These are phyloP conservation scores for Suillus plorans DNA, from an alignment of 768 basidiomycete species.

Conservation along the genomic window DNA sequence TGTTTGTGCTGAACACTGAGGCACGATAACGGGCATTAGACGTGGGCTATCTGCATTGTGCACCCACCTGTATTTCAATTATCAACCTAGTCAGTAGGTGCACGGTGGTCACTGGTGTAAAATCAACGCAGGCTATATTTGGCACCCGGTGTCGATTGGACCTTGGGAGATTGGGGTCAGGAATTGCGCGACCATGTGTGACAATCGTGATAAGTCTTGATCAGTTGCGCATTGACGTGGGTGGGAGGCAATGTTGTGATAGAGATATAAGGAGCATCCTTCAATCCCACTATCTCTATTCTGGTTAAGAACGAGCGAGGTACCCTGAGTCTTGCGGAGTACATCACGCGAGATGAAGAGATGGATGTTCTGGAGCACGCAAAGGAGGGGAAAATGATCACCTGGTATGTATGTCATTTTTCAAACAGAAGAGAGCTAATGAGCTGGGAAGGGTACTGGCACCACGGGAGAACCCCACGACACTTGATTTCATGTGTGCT, in stretches of 20 bases:
- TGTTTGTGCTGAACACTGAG: neutral
- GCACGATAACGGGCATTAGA: neutral
- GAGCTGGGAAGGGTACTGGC: slow-evolving; percentile 51
- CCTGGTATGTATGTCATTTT: slow-evolving; percentile 40
- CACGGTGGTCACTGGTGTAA: neutral
- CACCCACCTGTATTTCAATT: neutral
- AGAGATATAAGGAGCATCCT: neutral
- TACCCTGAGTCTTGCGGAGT: slow-evolving; percentile 44
- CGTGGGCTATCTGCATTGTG: neutral
- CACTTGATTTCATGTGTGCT: slow-evolving; percentile 54
- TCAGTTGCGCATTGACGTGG: neutral
- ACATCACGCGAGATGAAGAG: slow-evolving; percentile 39
- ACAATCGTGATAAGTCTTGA: neutral
- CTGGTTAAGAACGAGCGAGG: slow-evolving; percentile 7
- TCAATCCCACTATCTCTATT: neutral
- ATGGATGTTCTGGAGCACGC: slow-evolving; percentile 46
- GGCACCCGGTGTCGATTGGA: neutral
- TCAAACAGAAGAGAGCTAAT: neutral
- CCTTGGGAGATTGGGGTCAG: neutral
- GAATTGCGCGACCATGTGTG: neutral
- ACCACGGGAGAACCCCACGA: slow-evolving; percentile 44
- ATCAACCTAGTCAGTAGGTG: neutral
- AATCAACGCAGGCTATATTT: neutral
- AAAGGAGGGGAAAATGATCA: slow-evolving; percentile 43
- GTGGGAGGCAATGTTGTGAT: neutral